A percentile compares a stretch with the other conserved stretches of the same genome.
phyloP scores from a whole-genome alignment of 202 grass and related monocot species.

The Musa balbisiana region DNA sequence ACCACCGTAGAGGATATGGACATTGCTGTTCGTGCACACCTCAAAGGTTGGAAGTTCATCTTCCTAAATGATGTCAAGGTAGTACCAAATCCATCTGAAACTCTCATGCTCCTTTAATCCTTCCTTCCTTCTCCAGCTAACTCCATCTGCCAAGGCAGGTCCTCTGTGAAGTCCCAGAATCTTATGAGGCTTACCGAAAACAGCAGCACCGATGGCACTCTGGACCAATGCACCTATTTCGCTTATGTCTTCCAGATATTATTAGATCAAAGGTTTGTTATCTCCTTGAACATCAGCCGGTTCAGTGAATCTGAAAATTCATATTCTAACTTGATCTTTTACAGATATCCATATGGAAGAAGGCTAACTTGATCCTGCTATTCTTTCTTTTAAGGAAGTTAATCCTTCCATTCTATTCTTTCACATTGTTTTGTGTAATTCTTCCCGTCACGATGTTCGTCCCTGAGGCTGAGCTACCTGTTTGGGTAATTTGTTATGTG shows the following conservation, averaged over 20 bases:
- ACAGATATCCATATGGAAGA: slow-evolving; percentile 77
- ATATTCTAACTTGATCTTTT: not conserved
- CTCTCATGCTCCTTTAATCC: not conserved
- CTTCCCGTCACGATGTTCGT: slow-evolving; percentile 86
- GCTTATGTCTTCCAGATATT: slow-evolving; percentile 62
- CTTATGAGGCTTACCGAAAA: slow-evolving; percentile 76
- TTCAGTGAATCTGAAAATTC: too few relatives aligned
- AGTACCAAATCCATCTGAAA: not conserved
- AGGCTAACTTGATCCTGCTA: slow-evolving; percentile 69
- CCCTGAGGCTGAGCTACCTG: slow-evolving; percentile 78
- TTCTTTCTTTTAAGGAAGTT: slow-evolving; percentile 81
- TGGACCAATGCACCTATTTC: slow-evolving; percentile 71
- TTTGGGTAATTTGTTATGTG: slow-evolving; percentile 77
- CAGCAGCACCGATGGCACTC: slow-evolving; percentile 86
- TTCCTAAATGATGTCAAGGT: slow-evolving; percentile 83
- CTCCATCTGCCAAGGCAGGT: slow-evolving; percentile 29
- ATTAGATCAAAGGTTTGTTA: slow-evolving; percentile 62
- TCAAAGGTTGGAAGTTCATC: slow-evolving; percentile 78
- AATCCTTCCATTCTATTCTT: slow-evolving; percentile 76
- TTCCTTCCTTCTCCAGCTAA: not conserved
- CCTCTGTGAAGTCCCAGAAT: slow-evolving; percentile 76
- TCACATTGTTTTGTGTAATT: slow-evolving; percentile 73
- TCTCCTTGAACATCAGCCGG: too few relatives aligned
- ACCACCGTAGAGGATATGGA: slow-evolving; percentile 95
- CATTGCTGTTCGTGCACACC: slow-evolving; percentile 79